These are phyloP conservation scores for Collybia nuda DNA, from an alignment of 768 basidiomycete species.

Conservation along the genomic window DNA sequence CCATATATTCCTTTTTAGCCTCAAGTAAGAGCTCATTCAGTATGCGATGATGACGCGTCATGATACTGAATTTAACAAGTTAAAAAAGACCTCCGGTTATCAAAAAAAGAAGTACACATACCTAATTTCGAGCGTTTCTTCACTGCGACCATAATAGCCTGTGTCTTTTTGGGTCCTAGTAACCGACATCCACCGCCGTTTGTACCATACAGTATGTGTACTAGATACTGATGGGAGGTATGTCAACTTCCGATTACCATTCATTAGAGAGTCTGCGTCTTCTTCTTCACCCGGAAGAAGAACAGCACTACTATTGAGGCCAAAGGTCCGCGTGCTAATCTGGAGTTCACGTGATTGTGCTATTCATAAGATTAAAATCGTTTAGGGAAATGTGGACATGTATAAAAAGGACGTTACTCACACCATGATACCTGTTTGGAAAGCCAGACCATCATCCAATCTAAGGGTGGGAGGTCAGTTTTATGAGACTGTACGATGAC, in stretches of 20 bases:
- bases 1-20: constrained; percentile 50
- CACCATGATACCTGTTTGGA: constrained; percentile 58
- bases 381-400: constrained; percentile 6
- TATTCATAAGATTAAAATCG: constrained; percentile 14
- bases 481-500: not conserved
- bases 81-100: not conserved
- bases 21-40: constrained; percentile 55
- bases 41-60: constrained; percentile 45
- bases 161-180: constrained; percentile 34
- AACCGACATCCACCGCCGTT: constrained; percentile 40
- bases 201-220: constrained; percentile 49
- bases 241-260: constrained; percentile 31
- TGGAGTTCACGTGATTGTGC: constrained; percentile 13
- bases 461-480: constrained; percentile 27
- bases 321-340: constrained; percentile 29
- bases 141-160: constrained; percentile 29
- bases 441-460: constrained; percentile 74
- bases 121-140: constrained; percentile 43
- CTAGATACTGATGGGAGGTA: constrained; percentile 41
- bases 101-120: constrained; percentile 17
- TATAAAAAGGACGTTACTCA: constrained; percentile 21
- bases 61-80: constrained; percentile 38
- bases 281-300: constrained; percentile 37
- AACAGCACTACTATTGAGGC: constrained; percentile 26
- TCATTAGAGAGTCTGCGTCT: constrained; percentile 20